A percentile compares a stretch with the other conserved stretches of the same genome.
Conservation (phyloP, 306 rosid genomes). For the Malus fusca region DNA sequence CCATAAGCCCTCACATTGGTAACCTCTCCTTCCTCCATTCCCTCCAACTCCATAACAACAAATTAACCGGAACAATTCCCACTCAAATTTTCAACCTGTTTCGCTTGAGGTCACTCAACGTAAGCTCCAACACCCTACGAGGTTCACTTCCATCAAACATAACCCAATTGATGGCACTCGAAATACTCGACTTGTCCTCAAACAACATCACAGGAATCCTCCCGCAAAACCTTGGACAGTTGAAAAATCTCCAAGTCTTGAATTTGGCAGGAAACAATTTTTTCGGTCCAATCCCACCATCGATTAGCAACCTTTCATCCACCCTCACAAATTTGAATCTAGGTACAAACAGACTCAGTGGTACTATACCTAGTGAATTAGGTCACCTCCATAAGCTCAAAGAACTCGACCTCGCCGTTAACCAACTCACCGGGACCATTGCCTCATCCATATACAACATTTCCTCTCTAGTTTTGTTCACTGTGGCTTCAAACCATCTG, state of each 20-base stretch:
- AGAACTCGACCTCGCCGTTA: slow-evolving; percentile 45
- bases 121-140: slow-evolving; percentile 40
- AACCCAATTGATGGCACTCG: slow-evolving; percentile 44
- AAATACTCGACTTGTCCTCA: slow-evolving; percentile 35
- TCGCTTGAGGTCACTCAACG: slow-evolving; percentile 36
- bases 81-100: slow-evolving; percentile 31
- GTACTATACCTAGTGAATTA: slow-evolving; percentile 41
- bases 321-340: slow-evolving; percentile 39
- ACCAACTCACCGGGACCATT: slow-evolving; percentile 51
- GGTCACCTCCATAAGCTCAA: slow-evolving; percentile 38
- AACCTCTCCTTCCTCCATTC: neutral
- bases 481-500: slow-evolving; percentile 48
- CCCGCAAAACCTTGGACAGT: slow-evolving; percentile 15
- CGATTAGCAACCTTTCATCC: slow-evolving; percentile 50
- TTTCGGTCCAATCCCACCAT: slow-evolving; percentile 35
- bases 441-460: slow-evolving; percentile 47
- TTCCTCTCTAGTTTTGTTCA: slow-evolving; percentile 44
- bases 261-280: slow-evolving; percentile 41
- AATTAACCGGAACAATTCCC: slow-evolving; percentile 44
- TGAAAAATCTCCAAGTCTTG: slow-evolving; percentile 34
- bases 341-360: slow-evolving; percentile 49
- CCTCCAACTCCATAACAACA: slow-evolving; percentile 46
- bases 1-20: neutral
- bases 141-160: slow-evolving; percentile 48
- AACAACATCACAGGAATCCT: slow-evolving; percentile 40